Evolutionary conservation across 2,329 filamentous ascomycete species (phyloP), one percentile per base, ranked within the genome.

Genomic region (Colletotrichum echinochloae): DNA sequence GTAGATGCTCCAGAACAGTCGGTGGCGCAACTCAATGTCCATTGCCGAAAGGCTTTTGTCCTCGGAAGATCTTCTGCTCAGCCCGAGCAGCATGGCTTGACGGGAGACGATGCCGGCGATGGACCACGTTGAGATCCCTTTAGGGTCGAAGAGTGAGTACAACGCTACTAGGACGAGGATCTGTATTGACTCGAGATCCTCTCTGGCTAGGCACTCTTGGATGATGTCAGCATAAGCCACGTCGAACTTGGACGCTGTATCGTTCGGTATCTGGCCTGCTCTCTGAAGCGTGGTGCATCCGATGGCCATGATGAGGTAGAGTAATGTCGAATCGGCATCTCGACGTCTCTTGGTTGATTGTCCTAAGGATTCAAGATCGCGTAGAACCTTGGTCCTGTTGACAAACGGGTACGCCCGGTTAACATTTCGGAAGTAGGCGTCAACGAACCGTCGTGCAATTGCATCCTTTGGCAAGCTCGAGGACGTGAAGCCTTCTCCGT

Each of bases 291-390:
- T 84, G 0, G 82, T 84, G 61, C 80, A 83, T 0, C 83, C 83
- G 46, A 85, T 84, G 30, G 83, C 83, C 81, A 84, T 83, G 72
- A 84, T 78, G 5, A 85, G 79, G 69, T 82, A 83, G 3, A 84
- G 72, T 5, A 82, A 66, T 5, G 80, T 84, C 5, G 79, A 78
- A 37, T 78, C 78, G 28, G 75, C 69, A 41, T 78, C 77, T 6
- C 76, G 74, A 6, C 75, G 68, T 8, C 75, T 67, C 65, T 71
- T 74, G 16, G 73, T 72, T 23, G 75, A 72, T 26, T 75, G 74
- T 2, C 74, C 75, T 9, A 79, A 72, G 14, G 66, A 69, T 59
- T 83, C 80, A 7, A 83, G 74, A 28, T 81, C 77, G 11, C 74
- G 73, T 0, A 81, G 75, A 44, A 82, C 75, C 68, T 79, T 77